phyloP scores from a whole-genome alignment of 768 basidiomycete species.

The Piloderma croceum region DNA sequence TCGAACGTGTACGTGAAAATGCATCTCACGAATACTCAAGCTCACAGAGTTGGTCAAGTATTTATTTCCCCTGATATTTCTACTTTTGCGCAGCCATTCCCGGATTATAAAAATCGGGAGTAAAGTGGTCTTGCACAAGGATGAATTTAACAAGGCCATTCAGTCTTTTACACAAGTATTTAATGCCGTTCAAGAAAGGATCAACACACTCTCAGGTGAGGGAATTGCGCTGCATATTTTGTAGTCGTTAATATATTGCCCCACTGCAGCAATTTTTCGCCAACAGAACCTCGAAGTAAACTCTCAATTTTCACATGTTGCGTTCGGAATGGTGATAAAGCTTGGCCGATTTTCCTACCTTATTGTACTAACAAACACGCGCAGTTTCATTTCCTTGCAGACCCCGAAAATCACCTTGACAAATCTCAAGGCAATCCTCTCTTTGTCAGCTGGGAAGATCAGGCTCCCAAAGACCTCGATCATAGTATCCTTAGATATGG shows the following conservation, averaged over 20 bases:
- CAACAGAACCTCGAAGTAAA: conserved; percentile 20
- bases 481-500: too few relatives aligned
- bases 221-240: conserved; percentile 1
- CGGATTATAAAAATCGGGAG: conserved; percentile 26
- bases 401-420: conserved; percentile 6
- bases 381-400: conserved; percentile 12
- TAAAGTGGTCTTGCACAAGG: conserved; percentile 20
- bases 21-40: background rate
- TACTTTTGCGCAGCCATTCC: conserved; percentile 29
- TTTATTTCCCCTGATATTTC: conserved; percentile 31
- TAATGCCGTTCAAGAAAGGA: conserved; percentile 18
- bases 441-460: conserved; percentile 16
- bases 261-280: conserved; percentile 19
- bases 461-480: too few relatives aligned
- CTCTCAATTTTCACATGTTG: conserved; percentile 21
- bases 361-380: background rate
- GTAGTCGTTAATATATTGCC: background rate
- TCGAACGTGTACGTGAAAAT: conserved; percentile 23
- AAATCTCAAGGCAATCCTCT: conserved; percentile 17
- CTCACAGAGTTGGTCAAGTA: conserved; percentile 21
- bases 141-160: conserved; percentile 23
- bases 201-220: conserved; percentile 22
- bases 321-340: conserved; percentile 23
- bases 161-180: conserved; percentile 19
- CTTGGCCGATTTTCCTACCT: background rate